Conservation (phyloP, 176 grass and related monocot species). For the Metroxylon sagu region DNA sequence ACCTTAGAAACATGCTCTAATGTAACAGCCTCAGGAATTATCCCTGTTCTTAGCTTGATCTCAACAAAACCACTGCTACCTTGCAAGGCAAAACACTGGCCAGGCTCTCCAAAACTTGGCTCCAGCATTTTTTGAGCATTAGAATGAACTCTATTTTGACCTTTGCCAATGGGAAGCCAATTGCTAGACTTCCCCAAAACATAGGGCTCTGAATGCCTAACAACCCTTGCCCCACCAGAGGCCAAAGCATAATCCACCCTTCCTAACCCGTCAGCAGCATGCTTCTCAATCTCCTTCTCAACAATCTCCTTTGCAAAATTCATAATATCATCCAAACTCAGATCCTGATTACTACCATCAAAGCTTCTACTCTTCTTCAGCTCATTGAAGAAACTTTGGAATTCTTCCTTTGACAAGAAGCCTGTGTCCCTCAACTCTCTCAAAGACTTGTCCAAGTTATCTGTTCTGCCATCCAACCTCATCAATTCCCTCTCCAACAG, state of each 20-base stretch:
- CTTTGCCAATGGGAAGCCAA: constrained; percentile 8
- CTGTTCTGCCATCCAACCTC: constrained; percentile 32
- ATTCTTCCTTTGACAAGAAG: constrained; percentile 48
- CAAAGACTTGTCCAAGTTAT: constrained; percentile 43
- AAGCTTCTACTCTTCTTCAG: constrained; percentile 27
- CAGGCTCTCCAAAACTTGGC: constrained; percentile 88
- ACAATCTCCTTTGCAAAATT: constrained; percentile 59
- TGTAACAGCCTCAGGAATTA: constrained; percentile 71
- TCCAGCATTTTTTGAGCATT: constrained; percentile 59
- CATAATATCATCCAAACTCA: constrained; percentile 58
- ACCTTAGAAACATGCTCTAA: constrained; percentile 89
- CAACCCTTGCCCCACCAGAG: constrained; percentile 59
- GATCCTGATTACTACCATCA: neutral
- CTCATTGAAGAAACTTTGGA: constrained; percentile 50
- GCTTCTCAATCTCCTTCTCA: constrained; percentile 73
- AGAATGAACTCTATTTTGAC: constrained; percentile 4
- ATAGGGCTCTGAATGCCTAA: constrained; percentile 52
- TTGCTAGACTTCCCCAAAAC: constrained; percentile 13
- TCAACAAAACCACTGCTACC: constrained; percentile 76
- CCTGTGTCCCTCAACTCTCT: constrained; percentile 37
- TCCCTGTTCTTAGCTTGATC: constrained; percentile 51
- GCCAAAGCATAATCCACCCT: constrained; percentile 72
- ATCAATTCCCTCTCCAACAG: constrained; percentile 34
- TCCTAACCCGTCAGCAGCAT: constrained; percentile 78
- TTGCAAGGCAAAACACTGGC: constrained; percentile 67